Percentiles rank a stretch among this genome's conserved stretches.
Evolutionary conservation across 1,284 basidiomycete genomes (phyloP).

Genomic region (Ustilago esculenta): DNA sequence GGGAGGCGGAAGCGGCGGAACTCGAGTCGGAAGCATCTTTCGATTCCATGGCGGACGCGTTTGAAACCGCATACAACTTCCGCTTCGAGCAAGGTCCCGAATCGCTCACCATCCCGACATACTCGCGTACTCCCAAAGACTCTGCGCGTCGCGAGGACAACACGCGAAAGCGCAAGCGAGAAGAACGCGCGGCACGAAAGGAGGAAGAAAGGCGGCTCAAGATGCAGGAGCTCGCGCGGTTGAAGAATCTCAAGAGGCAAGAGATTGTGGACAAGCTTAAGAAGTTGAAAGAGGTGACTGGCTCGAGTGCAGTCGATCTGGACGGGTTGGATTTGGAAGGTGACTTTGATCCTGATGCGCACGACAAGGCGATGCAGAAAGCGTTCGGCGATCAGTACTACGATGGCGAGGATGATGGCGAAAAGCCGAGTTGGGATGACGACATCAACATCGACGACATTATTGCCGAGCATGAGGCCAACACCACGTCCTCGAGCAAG

Average conservation of each 20-base stretch:
- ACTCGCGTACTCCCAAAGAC: conserved; percentile 57
- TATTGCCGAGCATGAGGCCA: conserved; percentile 68
- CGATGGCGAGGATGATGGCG: conserved; percentile 51
- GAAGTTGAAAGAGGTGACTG: conserved; percentile 57
- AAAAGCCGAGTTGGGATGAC: conserved; percentile 86
- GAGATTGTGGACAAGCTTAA: conserved; percentile 63
- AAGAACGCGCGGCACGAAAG: conserved; percentile 60
- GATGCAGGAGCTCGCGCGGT: conserved; percentile 58
- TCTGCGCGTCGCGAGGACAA: conserved; percentile 60
- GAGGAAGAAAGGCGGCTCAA: conserved; percentile 61
- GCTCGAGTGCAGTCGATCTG: conserved; percentile 52
- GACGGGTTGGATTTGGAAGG: conserved; percentile 57
- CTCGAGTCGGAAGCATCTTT: conserved; percentile 63
- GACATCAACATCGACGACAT: conserved; percentile 84
- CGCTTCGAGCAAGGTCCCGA: conserved; percentile 63
- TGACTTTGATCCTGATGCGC: conserved; percentile 64
- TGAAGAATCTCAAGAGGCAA: conserved; percentile 59
- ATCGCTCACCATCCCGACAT: conserved; percentile 56
- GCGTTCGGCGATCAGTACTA: conserved; percentile 64
- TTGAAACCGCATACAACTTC: conserved; percentile 66
- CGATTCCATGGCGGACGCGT: conserved; percentile 64
- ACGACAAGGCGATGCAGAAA: conserved; percentile 59
- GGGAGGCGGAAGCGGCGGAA: conserved; percentile 65
- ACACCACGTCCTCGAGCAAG: conserved; percentile 68
- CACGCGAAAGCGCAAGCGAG: conserved; percentile 60